Percentiles rank a stretch among this genome's conserved stretches.
These are phyloP conservation scores for Ophiocordyceps robertsii DNA, from an alignment of 2,329 filamentous ascomycete genomes.

Conservation along the genomic window DNA sequence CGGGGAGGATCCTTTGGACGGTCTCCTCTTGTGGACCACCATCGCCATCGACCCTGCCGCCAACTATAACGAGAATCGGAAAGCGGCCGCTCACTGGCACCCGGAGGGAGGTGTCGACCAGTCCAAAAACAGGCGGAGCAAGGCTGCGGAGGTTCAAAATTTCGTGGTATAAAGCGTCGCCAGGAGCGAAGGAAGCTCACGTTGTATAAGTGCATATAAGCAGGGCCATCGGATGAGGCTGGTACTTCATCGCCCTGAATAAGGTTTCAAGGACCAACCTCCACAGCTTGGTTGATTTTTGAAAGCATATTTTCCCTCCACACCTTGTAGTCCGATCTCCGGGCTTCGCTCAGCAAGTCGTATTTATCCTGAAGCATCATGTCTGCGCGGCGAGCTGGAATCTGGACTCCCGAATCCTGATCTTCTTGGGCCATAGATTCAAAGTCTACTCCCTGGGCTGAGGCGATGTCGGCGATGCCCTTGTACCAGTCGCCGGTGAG, in stretches of 20 bases:
- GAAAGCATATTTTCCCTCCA: conserved; percentile 53
- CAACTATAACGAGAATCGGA: conserved; percentile 1
- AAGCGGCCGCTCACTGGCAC: conserved; percentile 2
- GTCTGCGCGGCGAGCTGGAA: conserved; percentile 35
- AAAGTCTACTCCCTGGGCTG: conserved; percentile 16
- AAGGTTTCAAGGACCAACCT: not conserved
- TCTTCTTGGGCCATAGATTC: conserved; percentile 19
- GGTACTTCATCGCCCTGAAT: not conserved
- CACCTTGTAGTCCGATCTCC: conserved; percentile 41
- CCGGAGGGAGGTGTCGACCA: conserved; percentile 1
- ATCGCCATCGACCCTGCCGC: conserved; percentile 29
- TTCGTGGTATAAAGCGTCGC: not conserved
- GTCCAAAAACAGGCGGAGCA: not conserved
- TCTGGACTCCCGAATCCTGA: conserved; percentile 14
- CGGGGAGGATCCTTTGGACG: conserved; percentile 35
- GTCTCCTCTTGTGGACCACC: conserved; percentile 39
- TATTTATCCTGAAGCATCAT: conserved; percentile 67
- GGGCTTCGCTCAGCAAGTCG: conserved; percentile 55
- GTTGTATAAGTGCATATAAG: not conserved
- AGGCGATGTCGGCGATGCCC: conserved; percentile 41
- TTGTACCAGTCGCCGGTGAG: conserved; percentile 50
- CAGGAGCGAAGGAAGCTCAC: not conserved
- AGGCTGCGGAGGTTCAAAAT: not conserved
- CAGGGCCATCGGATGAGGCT: not conserved
- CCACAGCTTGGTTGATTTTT: conserved; percentile 34